Percentiles rank a stretch among this genome's conserved stretches.
phyloP scores from a whole-genome alignment of 2,329 filamentous ascomycete species.

The Exophiala phaeomuriformis region DNA sequence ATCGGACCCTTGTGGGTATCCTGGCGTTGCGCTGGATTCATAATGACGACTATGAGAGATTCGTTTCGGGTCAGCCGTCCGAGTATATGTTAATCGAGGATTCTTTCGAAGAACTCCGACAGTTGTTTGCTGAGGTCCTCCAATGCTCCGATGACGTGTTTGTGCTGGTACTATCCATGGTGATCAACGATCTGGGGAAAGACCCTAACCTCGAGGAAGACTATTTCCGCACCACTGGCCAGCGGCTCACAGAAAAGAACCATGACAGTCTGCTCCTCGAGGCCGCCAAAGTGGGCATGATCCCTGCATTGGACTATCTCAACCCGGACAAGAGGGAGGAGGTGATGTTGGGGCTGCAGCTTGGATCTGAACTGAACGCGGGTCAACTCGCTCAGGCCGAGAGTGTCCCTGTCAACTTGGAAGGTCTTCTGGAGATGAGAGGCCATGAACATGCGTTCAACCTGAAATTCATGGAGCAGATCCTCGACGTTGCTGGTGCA shows the following conservation, averaged over 20 bases:
- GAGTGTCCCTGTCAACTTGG: constrained; percentile 31
- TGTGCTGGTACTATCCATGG: constrained; percentile 31
- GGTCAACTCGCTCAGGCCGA: constrained; percentile 37
- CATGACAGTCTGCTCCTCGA: constrained; percentile 33
- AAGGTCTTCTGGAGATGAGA: constrained; percentile 27
- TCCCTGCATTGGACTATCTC: constrained; percentile 30
- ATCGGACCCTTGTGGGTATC: constrained; percentile 36
- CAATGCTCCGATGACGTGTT: constrained; percentile 26
- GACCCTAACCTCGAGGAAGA: constrained; percentile 30
- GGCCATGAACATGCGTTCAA: constrained; percentile 30
- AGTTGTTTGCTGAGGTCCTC: constrained; percentile 25
- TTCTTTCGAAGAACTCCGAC: constrained; percentile 31
- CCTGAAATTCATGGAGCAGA: constrained; percentile 34
- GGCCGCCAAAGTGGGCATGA: constrained; percentile 28
- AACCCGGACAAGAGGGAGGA: constrained; percentile 20
- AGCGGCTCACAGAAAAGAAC: constrained; percentile 20
- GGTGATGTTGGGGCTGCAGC: constrained; percentile 32
- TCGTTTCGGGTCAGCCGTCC: constrained; percentile 29
- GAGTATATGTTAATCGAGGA: constrained; percentile 25
- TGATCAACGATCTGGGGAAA: constrained; percentile 37
- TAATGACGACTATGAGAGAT: constrained; percentile 32
- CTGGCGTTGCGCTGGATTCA: constrained; percentile 35
- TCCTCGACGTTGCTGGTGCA: constrained; percentile 37
- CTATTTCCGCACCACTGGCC: constrained; percentile 13
- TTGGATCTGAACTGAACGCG: constrained; percentile 35